Evolutionary conservation across 371 early-diverging fungal species (phyloP), one percentile per base, ranked within the genome.

Genomic region (Umbelopsis sp.): DNA sequence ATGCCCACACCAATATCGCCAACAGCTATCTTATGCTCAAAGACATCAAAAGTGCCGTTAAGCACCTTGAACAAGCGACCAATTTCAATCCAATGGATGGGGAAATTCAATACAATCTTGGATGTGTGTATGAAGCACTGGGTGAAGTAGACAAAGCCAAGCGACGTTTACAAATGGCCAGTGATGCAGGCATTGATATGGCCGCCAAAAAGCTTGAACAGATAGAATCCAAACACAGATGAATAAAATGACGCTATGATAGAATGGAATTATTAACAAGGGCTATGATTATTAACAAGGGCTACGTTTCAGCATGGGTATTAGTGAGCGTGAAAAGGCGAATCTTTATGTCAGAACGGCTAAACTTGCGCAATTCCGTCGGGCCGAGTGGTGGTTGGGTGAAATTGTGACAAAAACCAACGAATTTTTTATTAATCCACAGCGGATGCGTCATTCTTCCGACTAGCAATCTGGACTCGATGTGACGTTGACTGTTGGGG

Each of bases 1-100:
- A 95, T 76, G 93, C 90, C 20, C 93, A 93, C 68, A 92, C 93
- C 70, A 96, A 94, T 75, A 76, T 93, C 35, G 96, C 93, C 2
- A 92, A 90, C n/a, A 84, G 89, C 8, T 87, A 89, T 63, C 85
- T 91, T 52, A 83, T 92, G 76, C 69, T 86, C 41, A 83, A 89
- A 63, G 82, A 88, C 32, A 85, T 91, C 63, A 35, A 75, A n/a
- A 76, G 76, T 8, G 93, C 94, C 0, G 67, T 93, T 38, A 73
- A 68, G 18, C 92, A 93, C 72, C 82, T 93, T 66, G 81, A 87
- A 70, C 83, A 86, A 38, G 96, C 96, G 2, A 80, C 88, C 25
- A 84, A 87, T 62, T 80, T 94, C 57, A 83, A 87, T 32, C 93
- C 94, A 2, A 66, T 87, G 32, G 91, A 91, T 66, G 87, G 88